Base-by-base conservation (phyloP, 768 basidiomycete genomes). In the Infundibulicybe gibba region DNA sequence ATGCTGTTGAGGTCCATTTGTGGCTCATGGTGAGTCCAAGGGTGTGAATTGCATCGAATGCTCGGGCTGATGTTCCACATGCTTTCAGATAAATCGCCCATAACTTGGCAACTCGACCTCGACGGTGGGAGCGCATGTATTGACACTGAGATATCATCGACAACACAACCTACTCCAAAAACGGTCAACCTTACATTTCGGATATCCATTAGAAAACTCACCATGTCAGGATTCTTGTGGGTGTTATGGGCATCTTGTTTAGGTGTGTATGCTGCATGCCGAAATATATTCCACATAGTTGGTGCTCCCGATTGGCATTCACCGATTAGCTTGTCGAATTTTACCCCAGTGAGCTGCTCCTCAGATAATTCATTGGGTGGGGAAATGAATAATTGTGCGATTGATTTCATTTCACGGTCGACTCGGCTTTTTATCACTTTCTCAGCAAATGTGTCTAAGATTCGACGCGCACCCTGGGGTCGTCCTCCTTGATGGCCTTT, bases 31-130 rank as follows among this genome's bases (percentile, higher is more conserved):
- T n/a, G n/a, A n/a, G n/a, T n/a, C n/a, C n/a, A n/a, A n/a, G n/a
- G n/a, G n/a, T n/a, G n/a, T n/a, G n/a, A n/a, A n/a, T n/a, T n/a
- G n/a, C n/a, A n/a, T n/a, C n/a, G n/a, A n/a, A n/a, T n/a, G n/a
- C n/a, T n/a, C n/a, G n/a, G n/a, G n/a, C n/a, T n/a, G 33, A 10
- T 34, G 33, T 56, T 55, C 55, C 55, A 43, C 55, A 56, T 21
- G 52, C 52, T 17, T 56, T 56, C 2, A 58, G 40, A 43, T 56
- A 58, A 3, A 56, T 41, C 0, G 55, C 25, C 57, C 52, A 56
- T 3, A 58, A 14, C 38, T 56, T 56, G 2, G 54, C 12, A 5
- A 54, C 17, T 1, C 44, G 45, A 2, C 47, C 48, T 11, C 45
- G 44, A 1, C 40, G 43, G 32, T 56, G 43, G 2, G 54, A 55